Conservation (phyloP, 2,329 filamentous ascomycete genomes). For the Chaetomium sp. region DNA sequence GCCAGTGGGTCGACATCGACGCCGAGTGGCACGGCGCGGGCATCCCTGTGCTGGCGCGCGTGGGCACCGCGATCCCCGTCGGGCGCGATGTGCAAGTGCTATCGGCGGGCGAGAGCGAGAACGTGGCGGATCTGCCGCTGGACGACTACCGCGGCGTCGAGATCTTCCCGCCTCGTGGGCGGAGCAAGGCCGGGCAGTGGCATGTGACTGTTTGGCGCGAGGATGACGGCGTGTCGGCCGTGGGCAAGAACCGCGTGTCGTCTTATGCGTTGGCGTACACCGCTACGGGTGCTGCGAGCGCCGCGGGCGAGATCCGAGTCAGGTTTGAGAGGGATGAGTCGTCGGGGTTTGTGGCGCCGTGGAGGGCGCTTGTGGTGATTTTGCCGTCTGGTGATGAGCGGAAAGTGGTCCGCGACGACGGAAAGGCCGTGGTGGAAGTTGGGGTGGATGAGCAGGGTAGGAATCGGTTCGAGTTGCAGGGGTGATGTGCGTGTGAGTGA, state of each 20-base stretch:
- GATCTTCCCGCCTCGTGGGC: conserved; percentile 1
- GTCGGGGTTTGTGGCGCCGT: conserved; percentile 3
- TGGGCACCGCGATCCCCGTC: not conserved
- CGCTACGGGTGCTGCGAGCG: not conserved
- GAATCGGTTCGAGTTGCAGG: not conserved
- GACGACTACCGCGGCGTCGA: conserved; percentile 6
- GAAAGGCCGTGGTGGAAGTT: not conserved
- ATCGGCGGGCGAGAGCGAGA: conserved; percentile 1
- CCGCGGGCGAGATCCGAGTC: not conserved
- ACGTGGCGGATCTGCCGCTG: conserved; percentile 2
- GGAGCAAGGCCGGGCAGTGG: conserved; percentile 1
- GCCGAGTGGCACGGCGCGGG: conserved; percentile 7
- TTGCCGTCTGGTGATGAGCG: conserved; percentile 2
- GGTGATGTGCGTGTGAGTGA: no score
- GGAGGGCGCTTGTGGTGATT: conserved; percentile 3
- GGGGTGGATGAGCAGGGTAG: not conserved
- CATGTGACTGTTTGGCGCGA: conserved; percentile 1
- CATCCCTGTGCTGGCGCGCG: not conserved
- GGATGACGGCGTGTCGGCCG: conserved; percentile 4
- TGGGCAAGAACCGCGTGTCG: not conserved
- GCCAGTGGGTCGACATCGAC: conserved; percentile 6
- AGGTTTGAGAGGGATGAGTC: conserved; percentile 2
- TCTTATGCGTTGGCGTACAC: conserved; percentile 3
- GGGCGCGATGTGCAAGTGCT: conserved; percentile 1
- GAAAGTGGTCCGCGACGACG: conserved; percentile 1